Evolutionary conservation across 805 yeast genomes (phyloP), one percentile per base, ranked within the genome.

Genomic region (Myxozyma monticola): DNA sequence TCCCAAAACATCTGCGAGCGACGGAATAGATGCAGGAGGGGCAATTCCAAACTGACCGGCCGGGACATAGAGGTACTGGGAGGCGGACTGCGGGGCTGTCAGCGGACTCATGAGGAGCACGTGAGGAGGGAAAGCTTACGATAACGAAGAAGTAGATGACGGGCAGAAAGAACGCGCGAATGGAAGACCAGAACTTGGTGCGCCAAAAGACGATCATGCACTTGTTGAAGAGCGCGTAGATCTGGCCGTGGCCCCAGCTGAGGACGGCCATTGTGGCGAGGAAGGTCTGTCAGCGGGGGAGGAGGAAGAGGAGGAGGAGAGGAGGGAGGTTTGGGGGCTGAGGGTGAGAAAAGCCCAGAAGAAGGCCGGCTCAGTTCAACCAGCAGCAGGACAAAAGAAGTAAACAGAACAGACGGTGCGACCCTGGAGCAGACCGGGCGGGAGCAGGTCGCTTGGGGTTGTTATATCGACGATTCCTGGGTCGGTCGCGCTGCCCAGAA

Each of bases 41-140:
- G 64, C 60, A 1, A 68, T 61, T n/a, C 71, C 71, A 39, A 60
- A 67, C 15, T 46, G 53, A 4, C 65, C 67, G 5, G 48, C 25
- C 1, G 57, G 57, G 0, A 38, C 57, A 41, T 22, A 53, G 20
- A 45, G 36, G 25, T 54, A 46, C 39, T 41, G 42, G 17, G 49
- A 26, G n/a, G 37, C 15, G 14, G 50, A 55, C 55, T 51, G 42
- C 10, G 25, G 17, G 37, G 30, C 4, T 9, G 37, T 21, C 42
- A 44, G 26, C 17, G 14, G 31, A 28, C 9, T 20, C 2, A 12
- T 3, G 8, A 33, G 6, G 6, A 33, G 37, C 37, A 18, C 24
- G 18, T 5, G 4, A 29, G 28, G 8, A 21, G 9, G 15, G 26
- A 1, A 12, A 3, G 33, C 47, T 4, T 20, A 46, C 55, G 30